A percentile compares a stretch with the other conserved stretches of the same genome.
Evolutionary conservation across 352 stramenopile species (phyloP).

Genomic region (Phytophthora colocasiae): DNA sequence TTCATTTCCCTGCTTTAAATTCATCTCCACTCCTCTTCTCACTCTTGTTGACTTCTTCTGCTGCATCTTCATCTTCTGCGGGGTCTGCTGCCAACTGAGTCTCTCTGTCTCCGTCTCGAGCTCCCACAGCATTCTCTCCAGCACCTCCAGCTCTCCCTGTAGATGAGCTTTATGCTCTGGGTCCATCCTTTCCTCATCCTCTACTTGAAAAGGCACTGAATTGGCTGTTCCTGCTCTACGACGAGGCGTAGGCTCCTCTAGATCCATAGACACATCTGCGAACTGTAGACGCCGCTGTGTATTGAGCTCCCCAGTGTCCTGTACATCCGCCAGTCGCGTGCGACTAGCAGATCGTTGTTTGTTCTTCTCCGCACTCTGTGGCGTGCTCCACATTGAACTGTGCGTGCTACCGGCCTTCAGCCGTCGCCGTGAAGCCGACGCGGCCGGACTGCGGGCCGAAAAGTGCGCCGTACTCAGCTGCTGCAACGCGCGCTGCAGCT

Average conservation of each 20-base stretch:
- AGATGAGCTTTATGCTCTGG: conserved; percentile 31
- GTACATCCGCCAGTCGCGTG: conserved; percentile 15
- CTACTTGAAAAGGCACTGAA: conserved; percentile 41
- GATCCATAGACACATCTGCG: conserved; percentile 30
- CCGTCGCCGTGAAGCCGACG: conserved; percentile 6
- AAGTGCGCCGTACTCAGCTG: conserved; percentile 53
- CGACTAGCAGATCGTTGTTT: not conserved
- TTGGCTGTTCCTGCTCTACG: conserved; percentile 3
- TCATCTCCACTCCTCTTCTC: conserved; percentile 1
- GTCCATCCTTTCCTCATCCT: conserved; percentile 26
- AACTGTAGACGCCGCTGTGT: conserved; percentile 29
- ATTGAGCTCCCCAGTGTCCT: conserved; percentile 28
- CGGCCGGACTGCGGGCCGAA: conserved; percentile 36
- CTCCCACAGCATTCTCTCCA: conserved; percentile 51
- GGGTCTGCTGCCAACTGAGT: conserved; percentile 21
- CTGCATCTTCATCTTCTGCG: conserved; percentile 24
- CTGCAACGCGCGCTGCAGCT: conserved; percentile 50
- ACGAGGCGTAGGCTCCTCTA: conserved; percentile 23
- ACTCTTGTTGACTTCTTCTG: conserved; percentile 14
- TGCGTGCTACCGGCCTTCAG: conserved; percentile 8
- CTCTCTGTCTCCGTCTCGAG: conserved; percentile 48
- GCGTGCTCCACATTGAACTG: conserved; percentile 25
- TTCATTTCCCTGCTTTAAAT: not conserved
- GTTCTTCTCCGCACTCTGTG: conserved; percentile 1
- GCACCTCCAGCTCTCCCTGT: conserved; percentile 45